A percentile compares a stretch with the other conserved stretches of the same genome.
Conservation (phyloP, 306 rosid genomes). For the Betula pendula region DNA sequence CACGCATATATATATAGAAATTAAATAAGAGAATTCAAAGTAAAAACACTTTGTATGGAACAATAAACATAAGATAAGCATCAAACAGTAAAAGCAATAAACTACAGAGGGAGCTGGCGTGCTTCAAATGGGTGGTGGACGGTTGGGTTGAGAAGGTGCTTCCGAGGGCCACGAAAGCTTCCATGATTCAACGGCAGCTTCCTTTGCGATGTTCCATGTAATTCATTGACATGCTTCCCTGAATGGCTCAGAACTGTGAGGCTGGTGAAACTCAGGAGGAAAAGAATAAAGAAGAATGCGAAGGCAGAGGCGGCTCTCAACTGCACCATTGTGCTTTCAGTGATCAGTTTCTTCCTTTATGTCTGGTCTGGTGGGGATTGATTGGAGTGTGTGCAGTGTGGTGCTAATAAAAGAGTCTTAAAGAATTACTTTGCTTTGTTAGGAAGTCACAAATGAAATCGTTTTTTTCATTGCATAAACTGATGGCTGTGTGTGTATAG, state of each 20-base stretch:
- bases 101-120: conserved; percentile 48
- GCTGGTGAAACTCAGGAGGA: conserved; percentile 36
- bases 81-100: background rate
- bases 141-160: conserved; percentile 62
- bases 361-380: conserved; percentile 23
- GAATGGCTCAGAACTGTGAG: conserved; percentile 31
- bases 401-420: conserved; percentile 30
- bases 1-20: no score
- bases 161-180: conserved; percentile 58
- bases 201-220: conserved; percentile 33
- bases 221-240: conserved; percentile 19
- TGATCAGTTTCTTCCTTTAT: no score
- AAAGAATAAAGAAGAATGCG: conserved; percentile 49
- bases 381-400: background rate
- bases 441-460: conserved; percentile 61
- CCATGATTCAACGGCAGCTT: conserved; percentile 73
- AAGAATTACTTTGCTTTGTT: conserved; percentile 57
- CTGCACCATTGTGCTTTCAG: conserved; percentile 37
- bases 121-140: conserved; percentile 43
- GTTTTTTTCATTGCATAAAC: no score
- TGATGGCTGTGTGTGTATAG: no score
- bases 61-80: no score
- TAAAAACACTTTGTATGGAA: no score
- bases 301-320: conserved; percentile 35
- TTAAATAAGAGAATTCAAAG: no score